Conservation (phyloP, 108 stramenopile genomes). For the Ochromonas danica region DNA sequence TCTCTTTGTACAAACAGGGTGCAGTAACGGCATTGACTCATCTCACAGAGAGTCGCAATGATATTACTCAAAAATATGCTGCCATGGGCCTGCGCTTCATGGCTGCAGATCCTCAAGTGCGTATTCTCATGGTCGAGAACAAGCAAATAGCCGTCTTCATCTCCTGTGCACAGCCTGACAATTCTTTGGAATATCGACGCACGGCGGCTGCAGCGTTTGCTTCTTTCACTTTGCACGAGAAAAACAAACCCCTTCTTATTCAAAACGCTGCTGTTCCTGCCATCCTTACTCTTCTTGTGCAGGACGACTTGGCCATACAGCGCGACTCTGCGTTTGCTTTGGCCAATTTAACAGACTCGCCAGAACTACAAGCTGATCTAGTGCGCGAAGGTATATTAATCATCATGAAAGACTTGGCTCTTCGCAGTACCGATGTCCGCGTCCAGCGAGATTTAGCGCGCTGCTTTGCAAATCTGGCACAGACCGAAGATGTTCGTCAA, state of each 20-base stretch:
- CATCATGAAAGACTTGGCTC: constrained; percentile 38
- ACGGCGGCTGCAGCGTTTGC: constrained; percentile 75
- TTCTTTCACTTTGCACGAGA: constrained; percentile 65
- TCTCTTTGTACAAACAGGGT: constrained; percentile 64
- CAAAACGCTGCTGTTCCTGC: constrained; percentile 62
- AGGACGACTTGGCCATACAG: constrained; percentile 60
- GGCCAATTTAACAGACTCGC: constrained; percentile 68
- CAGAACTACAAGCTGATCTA: constrained; percentile 59
- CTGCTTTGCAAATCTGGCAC: constrained; percentile 63
- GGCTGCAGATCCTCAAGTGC: constrained; percentile 64
- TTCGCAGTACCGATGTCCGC: constrained; percentile 54
- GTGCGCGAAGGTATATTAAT: constrained; percentile 62
- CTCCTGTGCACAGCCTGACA: constrained; percentile 58
- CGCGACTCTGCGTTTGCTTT: constrained; percentile 66
- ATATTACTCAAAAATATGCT: constrained; percentile 71
- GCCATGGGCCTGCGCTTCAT: constrained; percentile 73
- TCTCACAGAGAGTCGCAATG: constrained; percentile 60
- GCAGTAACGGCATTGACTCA: constrained; percentile 63
- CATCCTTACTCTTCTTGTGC: constrained; percentile 63
- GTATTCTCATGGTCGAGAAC: constrained; percentile 60
- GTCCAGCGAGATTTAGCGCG: constrained; percentile 72
- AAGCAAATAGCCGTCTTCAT: constrained; percentile 62
- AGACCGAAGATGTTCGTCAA: constrained; percentile 57
- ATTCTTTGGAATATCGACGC: constrained; percentile 69
- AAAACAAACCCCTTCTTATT: constrained; percentile 65